phyloP scores from a whole-genome alignment of 257 asterid genomes.

The Marsdenia floribunda region DNA sequence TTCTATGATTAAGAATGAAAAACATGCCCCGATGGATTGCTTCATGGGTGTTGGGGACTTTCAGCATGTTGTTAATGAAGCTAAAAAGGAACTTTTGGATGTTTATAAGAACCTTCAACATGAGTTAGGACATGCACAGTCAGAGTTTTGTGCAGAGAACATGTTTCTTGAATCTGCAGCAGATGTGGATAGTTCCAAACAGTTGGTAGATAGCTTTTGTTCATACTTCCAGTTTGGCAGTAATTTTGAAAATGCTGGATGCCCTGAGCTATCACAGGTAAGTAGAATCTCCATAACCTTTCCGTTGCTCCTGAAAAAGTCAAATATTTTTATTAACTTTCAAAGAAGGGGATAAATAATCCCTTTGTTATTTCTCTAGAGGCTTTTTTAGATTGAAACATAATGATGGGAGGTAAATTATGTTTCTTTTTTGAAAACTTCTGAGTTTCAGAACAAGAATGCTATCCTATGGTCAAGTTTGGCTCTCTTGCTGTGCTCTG shows the following conservation, averaged over 20 bases:
- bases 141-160: constrained; percentile 42
- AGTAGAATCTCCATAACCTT: constrained; percentile 13
- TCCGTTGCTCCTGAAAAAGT: constrained; percentile 15
- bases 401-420: not conserved
- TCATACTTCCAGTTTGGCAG: constrained; percentile 36
- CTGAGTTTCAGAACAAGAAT: constrained; percentile 57
- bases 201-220: constrained; percentile 53
- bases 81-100: constrained; percentile 50
- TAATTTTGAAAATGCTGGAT: constrained; percentile 38
- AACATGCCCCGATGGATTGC: constrained; percentile 26
- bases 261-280: constrained; percentile 63
- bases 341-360: not conserved
- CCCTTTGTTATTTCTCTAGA: constrained; percentile 8
- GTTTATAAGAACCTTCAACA: constrained; percentile 37
- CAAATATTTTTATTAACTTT: not conserved
- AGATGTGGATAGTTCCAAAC: constrained; percentile 54
- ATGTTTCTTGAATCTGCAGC: constrained; percentile 46
- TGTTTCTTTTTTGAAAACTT: constrained; percentile 19
- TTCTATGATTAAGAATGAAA: constrained; percentile 26
- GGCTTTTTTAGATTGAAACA: not conserved
- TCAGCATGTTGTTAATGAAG: constrained; percentile 45
- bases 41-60: constrained; percentile 28
- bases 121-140: constrained; percentile 33
- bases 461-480: constrained; percentile 56
- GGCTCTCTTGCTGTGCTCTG: constrained; percentile 72